A percentile compares a stretch with the other conserved stretches of the same genome.
phyloP scores from a whole-genome alignment of 2,329 filamentous ascomycete species.

The Plectosphaerella cucumerina region DNA sequence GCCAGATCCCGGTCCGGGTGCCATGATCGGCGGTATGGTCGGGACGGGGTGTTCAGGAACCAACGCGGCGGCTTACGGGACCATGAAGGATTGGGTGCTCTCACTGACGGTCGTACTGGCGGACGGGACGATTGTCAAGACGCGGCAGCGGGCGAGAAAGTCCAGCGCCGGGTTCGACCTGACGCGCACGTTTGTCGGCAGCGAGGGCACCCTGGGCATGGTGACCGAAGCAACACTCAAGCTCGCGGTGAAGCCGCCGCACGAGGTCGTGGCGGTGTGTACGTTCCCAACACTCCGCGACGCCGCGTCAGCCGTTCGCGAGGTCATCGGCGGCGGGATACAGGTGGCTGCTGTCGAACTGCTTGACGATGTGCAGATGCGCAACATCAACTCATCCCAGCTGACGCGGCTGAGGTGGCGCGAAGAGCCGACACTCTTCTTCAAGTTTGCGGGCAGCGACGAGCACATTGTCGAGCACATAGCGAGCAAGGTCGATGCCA shows the following conservation, averaged over 20 bases:
- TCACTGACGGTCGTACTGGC: conserved; percentile 78
- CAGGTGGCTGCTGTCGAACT: conserved; percentile 77
- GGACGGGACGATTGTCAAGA: conserved; percentile 78
- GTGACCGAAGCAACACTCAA: conserved; percentile 77
- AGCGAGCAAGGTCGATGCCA: conserved; percentile 11
- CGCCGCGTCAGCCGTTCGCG: conserved; percentile 67
- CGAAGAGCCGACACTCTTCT: conserved; percentile 64
- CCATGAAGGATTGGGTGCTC: conserved; percentile 85
- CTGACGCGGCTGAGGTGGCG: conserved; percentile 56
- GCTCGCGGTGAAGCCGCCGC: conserved; percentile 67
- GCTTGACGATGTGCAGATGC: conserved; percentile 75
- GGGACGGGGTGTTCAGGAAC: conserved; percentile 66
- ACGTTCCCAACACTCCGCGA: conserved; percentile 43
- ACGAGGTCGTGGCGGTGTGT: conserved; percentile 64
- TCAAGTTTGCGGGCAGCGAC: conserved; percentile 65
- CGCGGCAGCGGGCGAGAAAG: conserved; percentile 71
- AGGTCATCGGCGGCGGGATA: conserved; percentile 67
- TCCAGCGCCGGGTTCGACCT: conserved; percentile 80
- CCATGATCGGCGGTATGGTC: conserved; percentile 80
- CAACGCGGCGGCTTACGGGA: conserved; percentile 80
- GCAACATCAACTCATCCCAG: conserved; percentile 48
- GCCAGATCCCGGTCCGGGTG: conserved; percentile 77
- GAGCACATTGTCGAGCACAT: conserved; percentile 22
- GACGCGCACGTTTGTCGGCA: conserved; percentile 74
- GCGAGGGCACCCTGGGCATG: conserved; percentile 76